phyloP scores from a whole-genome alignment of 345 rosid genomes.

The Eucalyptus sideroxylon region DNA sequence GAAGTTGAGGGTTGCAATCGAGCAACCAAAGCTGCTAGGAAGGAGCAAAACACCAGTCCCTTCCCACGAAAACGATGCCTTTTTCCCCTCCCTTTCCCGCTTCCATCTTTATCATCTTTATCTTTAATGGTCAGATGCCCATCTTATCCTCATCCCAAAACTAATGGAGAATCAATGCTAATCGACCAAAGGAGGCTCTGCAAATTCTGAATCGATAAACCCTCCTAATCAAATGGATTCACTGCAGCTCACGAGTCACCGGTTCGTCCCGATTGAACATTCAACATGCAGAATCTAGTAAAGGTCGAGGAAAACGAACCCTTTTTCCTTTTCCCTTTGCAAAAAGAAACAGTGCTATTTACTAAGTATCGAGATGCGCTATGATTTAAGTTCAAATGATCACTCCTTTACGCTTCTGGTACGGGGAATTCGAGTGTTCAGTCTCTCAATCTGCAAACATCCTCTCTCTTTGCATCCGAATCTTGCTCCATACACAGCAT shows the following conservation, averaged over 20 bases:
- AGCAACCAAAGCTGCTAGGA: slow-evolving; percentile 23
- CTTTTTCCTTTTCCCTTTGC: background rate
- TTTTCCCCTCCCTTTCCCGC: background rate
- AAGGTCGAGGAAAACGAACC: background rate
- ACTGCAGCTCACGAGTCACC: background rate
- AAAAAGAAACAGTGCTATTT: background rate
- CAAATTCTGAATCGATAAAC: background rate
- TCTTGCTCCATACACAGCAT: background rate
- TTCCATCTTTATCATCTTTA: background rate
- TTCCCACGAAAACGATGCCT: slow-evolving; percentile 12
- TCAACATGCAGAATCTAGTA: background rate
- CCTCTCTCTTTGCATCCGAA: background rate
- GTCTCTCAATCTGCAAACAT: background rate
- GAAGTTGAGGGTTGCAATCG: slow-evolving; percentile 25
- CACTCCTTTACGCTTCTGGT: background rate
- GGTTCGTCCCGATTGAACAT: background rate
- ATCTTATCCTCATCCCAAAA: background rate
- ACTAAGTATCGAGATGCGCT: background rate
- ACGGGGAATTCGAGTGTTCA: background rate
- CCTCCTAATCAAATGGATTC: background rate
- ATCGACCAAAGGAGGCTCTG: background rate
- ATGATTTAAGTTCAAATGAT: background rate
- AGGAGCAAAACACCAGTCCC: slow-evolving; percentile 10
- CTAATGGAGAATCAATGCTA: background rate
- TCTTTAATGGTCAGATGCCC: background rate